Base-by-base conservation (phyloP, 2,329 filamentous ascomycete genomes). In the Dryadomyces quercivorus region DNA sequence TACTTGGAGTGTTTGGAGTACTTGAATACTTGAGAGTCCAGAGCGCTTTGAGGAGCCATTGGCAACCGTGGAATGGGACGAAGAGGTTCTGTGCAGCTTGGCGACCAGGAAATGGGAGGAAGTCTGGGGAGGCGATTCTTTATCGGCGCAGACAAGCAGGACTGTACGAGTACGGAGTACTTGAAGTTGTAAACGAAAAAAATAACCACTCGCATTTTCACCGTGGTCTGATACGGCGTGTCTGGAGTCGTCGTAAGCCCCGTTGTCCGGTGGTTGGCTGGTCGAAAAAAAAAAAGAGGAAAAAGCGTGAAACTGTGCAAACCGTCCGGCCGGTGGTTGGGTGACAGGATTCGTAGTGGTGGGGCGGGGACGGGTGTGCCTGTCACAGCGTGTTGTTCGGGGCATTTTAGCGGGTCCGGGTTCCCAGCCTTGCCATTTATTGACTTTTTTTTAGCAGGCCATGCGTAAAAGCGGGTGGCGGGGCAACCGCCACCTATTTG, bases 351-450 rank as follows among this genome's bases (percentile, higher is more conserved):
- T 40, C 12, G 10, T 12, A 13, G 36, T 16, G 36, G 10, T 40
- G 36, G 36, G 36, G 20, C 22, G 16, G 20, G 2, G 45, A 31
- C 36, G 10, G 10, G 36, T 16, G 36, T 40, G 36, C 36, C 36
- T 40, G 36, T n/a, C 22, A n/a, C 20, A 26, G 45, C 20, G 44
- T 16, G 13, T 22, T 46, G 16, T 12, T 9, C 42, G 42, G 42
- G 42, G 8, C 26, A 22, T 50, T 44, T 26, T 26, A 21, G 52
- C 31, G 47, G 47, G 52, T 8, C 36, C 31, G 18, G 26, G 20
- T 50, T 36, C 53, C 59, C 59, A 61, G 57, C 59, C 59, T 60
- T 61, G 59, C 55, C 36, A 54, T 57, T 61, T 60, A 57, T 61
- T 59, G 52, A 59, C 58, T 52, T 57, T 49, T 49, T 21, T n/a